Conservation (phyloP, 345 rosid species). For the Raphanus sativus region DNA sequence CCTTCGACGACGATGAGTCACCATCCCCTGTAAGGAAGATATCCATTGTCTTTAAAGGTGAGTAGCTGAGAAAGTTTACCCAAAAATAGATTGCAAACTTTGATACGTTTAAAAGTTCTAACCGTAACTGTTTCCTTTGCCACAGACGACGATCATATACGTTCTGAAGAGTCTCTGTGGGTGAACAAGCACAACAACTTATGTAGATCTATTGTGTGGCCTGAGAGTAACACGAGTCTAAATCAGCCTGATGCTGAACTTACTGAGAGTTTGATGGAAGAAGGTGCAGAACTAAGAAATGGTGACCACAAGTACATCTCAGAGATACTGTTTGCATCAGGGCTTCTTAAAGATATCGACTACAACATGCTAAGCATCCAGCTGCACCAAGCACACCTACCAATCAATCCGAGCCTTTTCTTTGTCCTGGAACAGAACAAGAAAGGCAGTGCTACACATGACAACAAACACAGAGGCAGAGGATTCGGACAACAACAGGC, state of each 20-base stretch:
- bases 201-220: conserved; percentile 43
- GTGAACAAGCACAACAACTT: conserved; percentile 24
- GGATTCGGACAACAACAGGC: conserved; percentile 32
- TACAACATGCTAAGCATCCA: conserved; percentile 42
- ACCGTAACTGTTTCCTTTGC: conserved; percentile 29
- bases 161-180: conserved; percentile 51
- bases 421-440: conserved; percentile 59
- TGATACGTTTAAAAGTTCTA: conserved; percentile 17
- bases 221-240: conserved; percentile 35
- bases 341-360: conserved; percentile 57
- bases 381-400: conserved; percentile 53
- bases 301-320: conserved; percentile 62
- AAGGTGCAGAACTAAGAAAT: conserved; percentile 36
- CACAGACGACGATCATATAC: conserved; percentile 52
- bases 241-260: conserved; percentile 32
- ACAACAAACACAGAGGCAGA: conserved; percentile 35
- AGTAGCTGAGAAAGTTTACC: conserved; percentile 17
- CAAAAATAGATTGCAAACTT: conserved; percentile 27
- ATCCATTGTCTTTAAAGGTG: conserved; percentile 67
- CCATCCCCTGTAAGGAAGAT: conserved; percentile 84
- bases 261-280: conserved; percentile 33
- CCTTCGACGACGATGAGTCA: conserved; percentile 66
- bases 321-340: conserved; percentile 62
- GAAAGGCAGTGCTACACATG: conserved; percentile 36
- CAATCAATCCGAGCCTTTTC: conserved; percentile 62